A percentile compares a stretch with the other conserved stretches of the same genome.
These are phyloP conservation scores for Talaromyces piceae DNA, from an alignment of 2,329 filamentous ascomycete species.

Conservation along the genomic window DNA sequence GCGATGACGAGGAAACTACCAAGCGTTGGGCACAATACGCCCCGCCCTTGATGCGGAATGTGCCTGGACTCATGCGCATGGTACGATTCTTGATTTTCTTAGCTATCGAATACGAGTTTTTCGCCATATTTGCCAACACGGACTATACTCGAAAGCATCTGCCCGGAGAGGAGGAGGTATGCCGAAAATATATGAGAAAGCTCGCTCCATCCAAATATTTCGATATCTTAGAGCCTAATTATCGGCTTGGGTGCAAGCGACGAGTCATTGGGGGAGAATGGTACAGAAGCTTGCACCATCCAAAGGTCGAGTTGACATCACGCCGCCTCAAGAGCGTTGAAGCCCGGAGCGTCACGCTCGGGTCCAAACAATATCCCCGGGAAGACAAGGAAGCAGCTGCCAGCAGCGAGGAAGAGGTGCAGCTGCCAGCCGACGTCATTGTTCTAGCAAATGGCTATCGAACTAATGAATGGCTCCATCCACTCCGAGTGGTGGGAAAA, in stretches of 20 bases:
- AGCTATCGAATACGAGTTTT: constrained; percentile 35
- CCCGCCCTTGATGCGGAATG: constrained; percentile 36
- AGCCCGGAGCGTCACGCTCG: constrained; percentile 43
- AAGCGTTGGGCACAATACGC: constrained; percentile 41
- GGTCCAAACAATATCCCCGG: constrained; percentile 41
- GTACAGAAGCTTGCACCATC: constrained; percentile 44
- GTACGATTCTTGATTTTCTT: constrained; percentile 41
- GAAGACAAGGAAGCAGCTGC: constrained; percentile 14
- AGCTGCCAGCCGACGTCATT: constrained; percentile 52
- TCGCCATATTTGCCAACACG: constrained; percentile 36
- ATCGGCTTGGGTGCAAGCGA: constrained; percentile 57
- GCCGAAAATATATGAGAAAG: constrained; percentile 41
- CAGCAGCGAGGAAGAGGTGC: constrained; percentile 27
- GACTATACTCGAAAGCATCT: constrained; percentile 31
- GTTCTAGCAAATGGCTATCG: constrained; percentile 57
- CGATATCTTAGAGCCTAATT: constrained; percentile 55
- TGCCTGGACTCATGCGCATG: constrained; percentile 46
- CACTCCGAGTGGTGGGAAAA: constrained; percentile 47
- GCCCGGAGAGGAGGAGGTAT: constrained; percentile 34
- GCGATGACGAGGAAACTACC: neutral
- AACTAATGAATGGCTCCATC: constrained; percentile 48
- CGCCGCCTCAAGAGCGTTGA: constrained; percentile 44
- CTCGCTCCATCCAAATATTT: constrained; percentile 53
- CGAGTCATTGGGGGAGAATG: constrained; percentile 54
- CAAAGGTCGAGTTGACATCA: constrained; percentile 49